These are phyloP conservation scores for Pholiota microspora DNA, from an alignment of 768 basidiomycete genomes.

Conservation along the genomic window DNA sequence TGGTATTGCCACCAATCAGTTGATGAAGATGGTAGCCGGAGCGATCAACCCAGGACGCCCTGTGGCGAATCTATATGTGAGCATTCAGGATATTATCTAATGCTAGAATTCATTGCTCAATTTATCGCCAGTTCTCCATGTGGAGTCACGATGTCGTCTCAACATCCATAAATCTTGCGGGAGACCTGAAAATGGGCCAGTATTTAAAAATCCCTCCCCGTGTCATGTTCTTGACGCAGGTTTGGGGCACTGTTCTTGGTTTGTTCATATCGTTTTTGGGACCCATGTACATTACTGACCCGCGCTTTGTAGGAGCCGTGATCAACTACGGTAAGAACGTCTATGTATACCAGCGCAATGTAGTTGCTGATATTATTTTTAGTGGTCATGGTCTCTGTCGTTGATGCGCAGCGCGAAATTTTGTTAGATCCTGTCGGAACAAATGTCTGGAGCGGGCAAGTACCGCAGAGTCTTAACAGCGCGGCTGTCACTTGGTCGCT, in stretches of 20 bases:
- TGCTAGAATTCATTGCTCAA: too few relatives aligned
- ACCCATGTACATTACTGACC: background rate
- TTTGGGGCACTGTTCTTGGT: slow-evolving; percentile 65
- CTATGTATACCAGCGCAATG: too few relatives aligned
- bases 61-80: slow-evolving; percentile 67
- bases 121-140: slow-evolving; percentile 60
- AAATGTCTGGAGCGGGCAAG: slow-evolving; percentile 61
- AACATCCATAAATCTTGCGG: slow-evolving; percentile 50
- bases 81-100: slow-evolving; percentile 9
- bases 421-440: slow-evolving; percentile 51
- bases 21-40: slow-evolving; percentile 67
- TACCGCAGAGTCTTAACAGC: slow-evolving; percentile 51
- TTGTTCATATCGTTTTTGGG: background rate
- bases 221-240: slow-evolving; percentile 60
- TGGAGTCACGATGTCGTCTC: slow-evolving; percentile 64
- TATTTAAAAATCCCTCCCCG: slow-evolving; percentile 69
- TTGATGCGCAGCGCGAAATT: slow-evolving; percentile 51
- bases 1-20: slow-evolving; percentile 55
- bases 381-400: slow-evolving; percentile 60
- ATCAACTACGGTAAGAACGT: slow-evolving; percentile 39
- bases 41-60: slow-evolving; percentile 61
- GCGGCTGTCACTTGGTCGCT: slow-evolving; percentile 65
- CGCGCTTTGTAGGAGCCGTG: slow-evolving; percentile 26
- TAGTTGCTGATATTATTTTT: too few relatives aligned
- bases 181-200: slow-evolving; percentile 72